Percentiles rank a stretch among this genome's conserved stretches.
Evolutionary conservation across 2,329 filamentous ascomycete species (phyloP).

Genomic region (Microdochium paspali): DNA sequence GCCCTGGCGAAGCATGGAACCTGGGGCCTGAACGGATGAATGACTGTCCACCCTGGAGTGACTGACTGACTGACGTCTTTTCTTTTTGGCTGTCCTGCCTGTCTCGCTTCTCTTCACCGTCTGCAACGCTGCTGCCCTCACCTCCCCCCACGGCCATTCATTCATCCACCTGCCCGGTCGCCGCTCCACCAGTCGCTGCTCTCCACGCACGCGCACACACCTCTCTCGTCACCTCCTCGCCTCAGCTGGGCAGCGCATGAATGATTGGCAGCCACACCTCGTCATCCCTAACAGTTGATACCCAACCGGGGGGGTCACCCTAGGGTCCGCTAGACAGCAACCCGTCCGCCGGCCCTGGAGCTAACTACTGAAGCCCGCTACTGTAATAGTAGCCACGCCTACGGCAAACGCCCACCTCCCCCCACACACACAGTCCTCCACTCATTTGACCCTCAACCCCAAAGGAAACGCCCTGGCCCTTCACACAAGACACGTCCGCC

Average conservation of each 20-base stretch:
- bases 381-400: not conserved
- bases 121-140: too few species aligned
- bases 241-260: not conserved
- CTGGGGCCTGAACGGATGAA: too few species aligned
- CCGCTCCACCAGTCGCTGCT: not conserved
- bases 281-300: conserved; percentile 1
- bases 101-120: too few species aligned
- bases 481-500: not conserved
- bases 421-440: conserved; percentile 1
- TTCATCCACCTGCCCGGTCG: not conserved
- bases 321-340: not conserved
- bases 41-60: too few species aligned
- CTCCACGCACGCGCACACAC: not conserved
- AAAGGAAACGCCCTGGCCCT: conserved; percentile 1
- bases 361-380: too few species aligned
- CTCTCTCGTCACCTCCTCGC: not conserved
- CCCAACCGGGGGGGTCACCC: not conserved
- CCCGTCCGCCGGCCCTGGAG: not conserved
- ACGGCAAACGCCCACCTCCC: not conserved
- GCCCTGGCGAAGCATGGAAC: too few species aligned
- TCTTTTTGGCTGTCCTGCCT: too few species aligned
- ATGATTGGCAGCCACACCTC: not conserved
- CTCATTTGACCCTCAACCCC: not conserved
- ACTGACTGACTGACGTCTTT: too few species aligned
- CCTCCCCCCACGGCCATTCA: too few species aligned